Base-by-base conservation (phyloP, 371 early-diverging fungal genomes). In the Funneliformis caledonium region DNA sequence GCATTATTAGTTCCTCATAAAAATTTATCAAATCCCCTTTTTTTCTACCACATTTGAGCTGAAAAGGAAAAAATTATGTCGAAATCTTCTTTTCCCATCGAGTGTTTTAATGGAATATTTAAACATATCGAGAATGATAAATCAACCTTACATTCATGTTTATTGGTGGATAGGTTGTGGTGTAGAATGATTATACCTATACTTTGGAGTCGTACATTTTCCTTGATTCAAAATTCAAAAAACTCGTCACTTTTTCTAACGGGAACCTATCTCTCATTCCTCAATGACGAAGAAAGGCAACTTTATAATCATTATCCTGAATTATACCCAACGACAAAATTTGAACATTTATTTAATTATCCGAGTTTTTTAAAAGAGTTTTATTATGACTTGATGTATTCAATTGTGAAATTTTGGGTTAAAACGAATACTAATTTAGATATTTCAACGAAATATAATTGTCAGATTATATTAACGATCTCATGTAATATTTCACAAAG, bases 81-180 rank as follows among this genome's bases (percentile, higher is more conserved):
- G 19, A 1, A 14, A 16, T 50, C 50, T 14, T 14, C 50, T 2
- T 52, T 52, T 52, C 56, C 31, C 2, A 12, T 50, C 4, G 61
- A 62, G 42, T 72, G 73, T 72, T n/a, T 72, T 7, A 47, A 72
- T 19, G 52, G 50, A 72, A 72, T 72, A 22, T 72, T 72, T 16
- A 48, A 48, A 48, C 3, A 50, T 72, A 26, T 72, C 9, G 10
- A 26, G 19, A 22, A 37, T 50, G 52, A 72, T 50, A 48, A n/a
- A 11, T 4, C 11, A 50, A 22, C 64, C 2, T 62, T 62, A 62
- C 64, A 62, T 62, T 62, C 64, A 62, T 62, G 64, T 26, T 22
- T 62, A 62, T 62, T 62, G 26, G 33, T 31, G 4, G 26, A 62
- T 62, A 62, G 64, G 26, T 31, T 26, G 26, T 62, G 64, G 64